Evolutionary conservation across 768 basidiomycete species (phyloP), one percentile per base, ranked within the genome.

Genomic region (Guyanaporus albipodus): DNA sequence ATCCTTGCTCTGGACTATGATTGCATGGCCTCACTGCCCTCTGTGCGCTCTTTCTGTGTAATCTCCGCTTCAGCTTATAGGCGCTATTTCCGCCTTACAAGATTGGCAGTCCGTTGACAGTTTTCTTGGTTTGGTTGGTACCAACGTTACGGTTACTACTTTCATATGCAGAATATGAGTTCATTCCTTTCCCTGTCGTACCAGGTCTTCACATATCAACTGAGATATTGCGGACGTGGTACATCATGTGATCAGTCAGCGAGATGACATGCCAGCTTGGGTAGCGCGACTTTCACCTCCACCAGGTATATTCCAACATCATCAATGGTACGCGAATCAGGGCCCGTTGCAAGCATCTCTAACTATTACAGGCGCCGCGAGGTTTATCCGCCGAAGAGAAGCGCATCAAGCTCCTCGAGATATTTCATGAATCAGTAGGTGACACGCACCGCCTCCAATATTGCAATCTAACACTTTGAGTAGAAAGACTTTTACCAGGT

Each of bases 311-410:
- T 11, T 17, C 21, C 18, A 26, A 48, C 48, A 50, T 12, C 48
- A 50, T 12, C 40, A 11, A 62, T 64, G 59, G 61, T 56, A 40
- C 39, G 59, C 23, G 39, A 41, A 39, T n/a, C 10, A 15, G 19
- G n/a, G 10, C 15, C 32, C 17, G 8, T 34, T 17, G n/a, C 14
- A 29, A 24, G 29, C 9, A 12, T 18, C 36, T 14, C 41, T 42
- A 8, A 62, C 27, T n/a, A 35, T 32, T 32, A 19, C 35, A 84
- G 86, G 84, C 86, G 44, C 85, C 86, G 26, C 76, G 88, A 69
- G 92, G 93, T 57, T 73, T 97, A 28, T 92, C 90, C 19, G 79
- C 76, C 6, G 91, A 94, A 58, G 93, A 96, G 67, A 96, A 97
- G 69, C 85, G 88, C 59, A 74, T 83, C 49, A 91, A 87, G 63